phyloP scores from a whole-genome alignment of 2,329 filamentous ascomycete genomes.

The Stemphylium beticola region DNA sequence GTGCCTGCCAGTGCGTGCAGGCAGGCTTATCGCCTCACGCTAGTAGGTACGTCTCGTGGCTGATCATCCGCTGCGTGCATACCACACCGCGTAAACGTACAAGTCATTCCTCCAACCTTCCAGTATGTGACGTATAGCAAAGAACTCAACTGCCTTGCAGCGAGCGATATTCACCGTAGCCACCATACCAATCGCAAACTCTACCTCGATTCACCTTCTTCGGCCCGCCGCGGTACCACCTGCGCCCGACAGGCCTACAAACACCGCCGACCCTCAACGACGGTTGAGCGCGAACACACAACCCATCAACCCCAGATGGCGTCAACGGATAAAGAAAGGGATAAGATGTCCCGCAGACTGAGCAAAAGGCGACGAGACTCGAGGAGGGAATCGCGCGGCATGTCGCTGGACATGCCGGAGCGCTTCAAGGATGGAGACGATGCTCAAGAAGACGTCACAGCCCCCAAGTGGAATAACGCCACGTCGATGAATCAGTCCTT shows the following conservation, averaged over 20 bases:
- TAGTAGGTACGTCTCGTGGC: conserved; percentile 14
- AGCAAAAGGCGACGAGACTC: conserved; percentile 43
- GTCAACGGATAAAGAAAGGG: conserved; percentile 39
- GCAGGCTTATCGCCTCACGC: conserved; percentile 22
- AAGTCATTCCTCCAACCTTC: conserved; percentile 31
- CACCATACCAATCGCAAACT: not conserved
- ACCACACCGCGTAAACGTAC: conserved; percentile 8
- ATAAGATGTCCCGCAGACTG: conserved; percentile 38
- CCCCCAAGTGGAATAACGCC: conserved; percentile 56
- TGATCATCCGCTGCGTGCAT: conserved; percentile 17
- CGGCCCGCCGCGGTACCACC: conserved; percentile 21
- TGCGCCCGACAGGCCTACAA: conserved; percentile 10
- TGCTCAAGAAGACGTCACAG: conserved; percentile 66
- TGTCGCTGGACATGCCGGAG: conserved; percentile 62
- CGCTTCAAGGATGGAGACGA: conserved; percentile 65
- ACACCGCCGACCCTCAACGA: conserved; percentile 13
- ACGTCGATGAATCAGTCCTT: conserved; percentile 91
- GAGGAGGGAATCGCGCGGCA: conserved; percentile 34
- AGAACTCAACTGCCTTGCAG: conserved; percentile 31
- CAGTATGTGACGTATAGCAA: conserved; percentile 41
- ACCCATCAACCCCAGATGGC: conserved; percentile 36
- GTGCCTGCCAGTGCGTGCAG: conserved; percentile 12
- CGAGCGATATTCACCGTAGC: conserved; percentile 15
- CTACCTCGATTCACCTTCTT: conserved; percentile 13
- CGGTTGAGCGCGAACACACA: conserved; percentile 14